These are phyloP conservation scores for Paramyrothecium sp. DNA, from an alignment of 2,329 filamentous ascomycete genomes.

Conservation along the genomic window DNA sequence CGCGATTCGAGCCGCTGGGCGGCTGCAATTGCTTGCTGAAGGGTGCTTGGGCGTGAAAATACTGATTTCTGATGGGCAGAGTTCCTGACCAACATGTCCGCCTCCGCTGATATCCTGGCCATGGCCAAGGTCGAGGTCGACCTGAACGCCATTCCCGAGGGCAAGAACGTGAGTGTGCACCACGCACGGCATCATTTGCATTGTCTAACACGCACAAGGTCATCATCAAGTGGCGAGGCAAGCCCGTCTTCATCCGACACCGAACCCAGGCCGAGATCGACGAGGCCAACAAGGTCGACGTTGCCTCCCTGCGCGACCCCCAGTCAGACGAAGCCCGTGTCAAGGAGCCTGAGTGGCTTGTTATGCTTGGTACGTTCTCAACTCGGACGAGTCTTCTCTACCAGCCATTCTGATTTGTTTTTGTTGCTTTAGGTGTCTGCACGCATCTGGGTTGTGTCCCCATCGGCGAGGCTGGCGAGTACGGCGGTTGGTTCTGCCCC, in stretches of 20 bases:
- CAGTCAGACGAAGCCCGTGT: constrained; percentile 89
- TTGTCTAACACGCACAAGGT: constrained; percentile 51
- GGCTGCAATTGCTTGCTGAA: constrained; percentile 4
- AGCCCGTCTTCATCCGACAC: constrained; percentile 99
- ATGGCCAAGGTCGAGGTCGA: constrained; percentile 99
- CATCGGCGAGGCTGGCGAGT: constrained; percentile 98
- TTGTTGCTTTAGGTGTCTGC: constrained; percentile 83
- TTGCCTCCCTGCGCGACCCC: constrained; percentile 83
- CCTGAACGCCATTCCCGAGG: constrained; percentile 88
- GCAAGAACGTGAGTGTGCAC: constrained; percentile 83
- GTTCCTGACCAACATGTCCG: constrained; percentile 99
- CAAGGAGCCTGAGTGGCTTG: constrained; percentile 97
- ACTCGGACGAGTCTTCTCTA: neutral
- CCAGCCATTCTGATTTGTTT: neutral
- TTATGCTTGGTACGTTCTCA: constrained; percentile 80
- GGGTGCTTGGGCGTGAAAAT: constrained; percentile 18
- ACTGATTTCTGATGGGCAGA: constrained; percentile 55
- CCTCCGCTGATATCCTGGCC: constrained; percentile 95
- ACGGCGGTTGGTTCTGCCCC: constrained; percentile 98
- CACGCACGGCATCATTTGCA: constrained; percentile 4
- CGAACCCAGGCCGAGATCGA: constrained; percentile 90
- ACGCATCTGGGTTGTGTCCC: constrained; percentile 99
- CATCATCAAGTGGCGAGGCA: constrained; percentile 99
- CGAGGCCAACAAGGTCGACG: constrained; percentile 86
- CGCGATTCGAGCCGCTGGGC: constrained; percentile 19